Conservation (phyloP, 176 grass and related monocot genomes). For the Paspalum vaginatum region DNA sequence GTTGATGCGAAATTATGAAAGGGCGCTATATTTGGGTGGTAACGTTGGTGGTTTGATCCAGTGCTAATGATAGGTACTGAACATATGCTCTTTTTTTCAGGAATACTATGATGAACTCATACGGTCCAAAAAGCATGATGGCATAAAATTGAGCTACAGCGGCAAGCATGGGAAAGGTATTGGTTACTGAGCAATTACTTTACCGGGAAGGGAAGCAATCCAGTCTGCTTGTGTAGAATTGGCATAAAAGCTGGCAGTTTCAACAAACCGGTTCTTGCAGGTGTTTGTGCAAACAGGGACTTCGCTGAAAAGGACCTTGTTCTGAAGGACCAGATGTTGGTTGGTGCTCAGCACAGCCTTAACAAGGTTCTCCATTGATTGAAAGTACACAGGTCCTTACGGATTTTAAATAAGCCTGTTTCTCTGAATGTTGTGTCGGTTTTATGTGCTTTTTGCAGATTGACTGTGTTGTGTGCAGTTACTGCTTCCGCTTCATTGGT, state of each 20-base stretch:
- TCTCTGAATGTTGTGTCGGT: slow-evolving; percentile 26
- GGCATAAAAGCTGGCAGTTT: neutral
- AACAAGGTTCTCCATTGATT: slow-evolving; percentile 71
- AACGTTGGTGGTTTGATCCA: neutral
- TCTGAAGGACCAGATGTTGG: slow-evolving; percentile 84
- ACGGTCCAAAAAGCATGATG: slow-evolving; percentile 59
- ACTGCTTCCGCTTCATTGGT: slow-evolving; percentile 92
- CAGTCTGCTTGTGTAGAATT: neutral
- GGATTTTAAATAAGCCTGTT: neutral
- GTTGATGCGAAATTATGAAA: neutral
- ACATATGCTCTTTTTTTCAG: slow-evolving; percentile 41
- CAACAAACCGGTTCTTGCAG: slow-evolving; percentile 47
- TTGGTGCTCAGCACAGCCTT: slow-evolving; percentile 82
- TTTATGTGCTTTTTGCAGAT: slow-evolving; percentile 59
- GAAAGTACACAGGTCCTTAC: neutral
- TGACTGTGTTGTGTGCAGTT: slow-evolving; percentile 85
- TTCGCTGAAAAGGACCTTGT: slow-evolving; percentile 80
- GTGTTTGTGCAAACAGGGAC: slow-evolving; percentile 71
- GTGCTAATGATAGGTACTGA: neutral
- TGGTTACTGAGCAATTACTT: neutral
- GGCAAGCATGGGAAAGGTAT: slow-evolving; percentile 82
- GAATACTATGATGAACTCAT: slow-evolving; percentile 74
- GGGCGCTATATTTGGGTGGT: neutral
- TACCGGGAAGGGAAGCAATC: neutral
- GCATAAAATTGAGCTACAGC: slow-evolving; percentile 59